Base-by-base conservation (phyloP, 1,284 basidiomycete species). In the Apiotrichum montevideense region DNA sequence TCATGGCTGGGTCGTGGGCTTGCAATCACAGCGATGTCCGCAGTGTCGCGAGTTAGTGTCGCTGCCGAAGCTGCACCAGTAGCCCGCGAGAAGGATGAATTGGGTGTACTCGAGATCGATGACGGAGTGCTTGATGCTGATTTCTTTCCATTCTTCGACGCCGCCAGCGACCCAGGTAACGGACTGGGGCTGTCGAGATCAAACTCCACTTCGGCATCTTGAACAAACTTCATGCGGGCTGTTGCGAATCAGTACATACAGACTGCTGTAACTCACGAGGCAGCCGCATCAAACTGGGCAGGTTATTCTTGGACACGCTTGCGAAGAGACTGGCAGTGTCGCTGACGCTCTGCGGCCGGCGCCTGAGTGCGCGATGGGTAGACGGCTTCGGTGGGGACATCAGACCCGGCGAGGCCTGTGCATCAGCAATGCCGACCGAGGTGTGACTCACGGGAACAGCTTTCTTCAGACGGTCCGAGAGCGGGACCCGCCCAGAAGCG, bases 171-270 rank as follows among this genome's bases (percentile, higher is more conserved):
- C 5, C 51, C 44, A 6, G 42, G 51, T 13, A 45, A 6, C 1
- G 51, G 43, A 11, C 40, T 52, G 2, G 51, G 44, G 35, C 34
- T 45, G 41, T 52, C 51, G 43, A 35, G 41, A 2, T 14, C 37
- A 29, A 39, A 35, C 41, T 21, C 37, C 6, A 49, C 47, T 9
- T 49, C 43, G 15, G 51, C 34, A 21, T 46, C 35, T 9, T 39
- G 35, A 7, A 40, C 34, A 4, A 52, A 21, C 39, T 51, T 44
- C 21, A 41, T 56, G 5, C 55, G 44, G 4, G 46, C 55, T 47
- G 46, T 6, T 46, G 35, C 32, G 48, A 3, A 6, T 6, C 6
- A n/a, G 13, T 32, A 8, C 44, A 21, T 35, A 21, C 33, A 47
- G 13, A 11, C 6, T 33, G 21, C 13, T 7, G 6, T 11, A 13